Evolutionary conservation across 495 filamentous ascomycete species (phyloP).

Genomic region (Clavariopsis aquatica): DNA sequence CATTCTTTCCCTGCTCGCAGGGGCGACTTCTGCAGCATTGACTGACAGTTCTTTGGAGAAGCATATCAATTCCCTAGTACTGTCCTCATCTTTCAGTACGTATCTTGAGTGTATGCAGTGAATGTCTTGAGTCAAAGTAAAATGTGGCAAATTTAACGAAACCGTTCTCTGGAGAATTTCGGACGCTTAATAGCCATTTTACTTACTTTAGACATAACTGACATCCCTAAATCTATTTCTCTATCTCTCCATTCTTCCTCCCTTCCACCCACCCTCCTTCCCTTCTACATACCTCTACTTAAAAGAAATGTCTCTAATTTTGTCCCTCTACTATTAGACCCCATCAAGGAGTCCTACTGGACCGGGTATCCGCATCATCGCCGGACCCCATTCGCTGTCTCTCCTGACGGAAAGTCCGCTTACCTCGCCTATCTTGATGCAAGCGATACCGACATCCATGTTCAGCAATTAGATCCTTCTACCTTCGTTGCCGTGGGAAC

Average conservation of each 20-base stretch:
- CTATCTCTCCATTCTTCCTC: no score
- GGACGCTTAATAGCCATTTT: no score
- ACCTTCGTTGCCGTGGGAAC: slow-evolving; percentile 53
- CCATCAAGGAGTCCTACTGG: slow-evolving; percentile 56
- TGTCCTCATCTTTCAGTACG: slow-evolving; percentile 49
- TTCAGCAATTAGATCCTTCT: slow-evolving; percentile 51
- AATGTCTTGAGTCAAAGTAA: no score
- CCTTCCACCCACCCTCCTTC: no score
- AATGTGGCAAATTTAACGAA: no score
- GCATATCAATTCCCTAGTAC: slow-evolving; percentile 49
- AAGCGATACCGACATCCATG: slow-evolving; percentile 52
- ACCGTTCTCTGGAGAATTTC: no score
- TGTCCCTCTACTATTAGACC: no score
- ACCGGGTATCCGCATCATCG: slow-evolving; percentile 56
- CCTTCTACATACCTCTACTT: no score
- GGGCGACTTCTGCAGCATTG: slow-evolving; percentile 10
- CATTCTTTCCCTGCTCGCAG: slow-evolving; percentile 12
- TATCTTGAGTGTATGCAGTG: no score
- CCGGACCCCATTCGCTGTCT: slow-evolving; percentile 55
- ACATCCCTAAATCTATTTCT: no score
- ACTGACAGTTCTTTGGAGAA: slow-evolving; percentile 42
- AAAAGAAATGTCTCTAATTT: no score
- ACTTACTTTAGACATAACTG: no score
- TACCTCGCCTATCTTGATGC: slow-evolving; percentile 56
- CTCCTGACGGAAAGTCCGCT: slow-evolving; percentile 54